These are phyloP conservation scores for Plasmopara muralis DNA, from an alignment of 352 stramenopile genomes.

Conservation along the genomic window DNA sequence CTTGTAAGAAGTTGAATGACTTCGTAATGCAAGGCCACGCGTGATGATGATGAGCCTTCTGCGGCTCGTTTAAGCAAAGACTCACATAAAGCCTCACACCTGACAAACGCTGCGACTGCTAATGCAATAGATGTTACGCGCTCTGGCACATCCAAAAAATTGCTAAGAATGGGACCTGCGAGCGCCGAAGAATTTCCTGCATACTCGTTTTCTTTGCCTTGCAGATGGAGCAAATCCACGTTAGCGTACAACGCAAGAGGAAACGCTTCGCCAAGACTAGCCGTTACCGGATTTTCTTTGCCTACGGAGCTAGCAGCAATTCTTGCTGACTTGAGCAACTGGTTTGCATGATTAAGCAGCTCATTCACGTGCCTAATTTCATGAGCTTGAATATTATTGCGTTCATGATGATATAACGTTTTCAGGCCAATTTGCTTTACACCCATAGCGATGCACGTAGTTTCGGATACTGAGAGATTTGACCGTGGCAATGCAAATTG, in stretches of 20 bases:
- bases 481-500: conserved; percentile 50
- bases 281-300: conserved; percentile 12
- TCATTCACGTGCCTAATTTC: conserved; percentile 47
- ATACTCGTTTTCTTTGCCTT: conserved; percentile 65
- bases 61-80: conserved; percentile 70
- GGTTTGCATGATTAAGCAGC: conserved; percentile 43
- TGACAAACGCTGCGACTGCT: conserved; percentile 73
- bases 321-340: conserved; percentile 34
- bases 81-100: conserved; percentile 72
- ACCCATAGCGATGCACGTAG: conserved; percentile 53
- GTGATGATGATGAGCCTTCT: conserved; percentile 86
- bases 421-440: conserved; percentile 73
- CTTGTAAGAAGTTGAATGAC: conserved; percentile 82
- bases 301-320: conserved; percentile 13
- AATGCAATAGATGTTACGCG: conserved; percentile 64
- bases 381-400: conserved; percentile 28
- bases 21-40: conserved; percentile 84
- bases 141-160: conserved; percentile 82
- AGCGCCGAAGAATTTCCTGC: conserved; percentile 66
- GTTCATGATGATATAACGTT: conserved; percentile 49
- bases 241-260: conserved; percentile 53
- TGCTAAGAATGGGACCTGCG: conserved; percentile 57
- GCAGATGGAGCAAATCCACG: conserved; percentile 44
- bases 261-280: conserved; percentile 32
- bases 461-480: conserved; percentile 48